Evolutionary conservation across 371 early-diverging fungal genomes (phyloP).

Genomic region (Saksenaea oblongispora): DNA sequence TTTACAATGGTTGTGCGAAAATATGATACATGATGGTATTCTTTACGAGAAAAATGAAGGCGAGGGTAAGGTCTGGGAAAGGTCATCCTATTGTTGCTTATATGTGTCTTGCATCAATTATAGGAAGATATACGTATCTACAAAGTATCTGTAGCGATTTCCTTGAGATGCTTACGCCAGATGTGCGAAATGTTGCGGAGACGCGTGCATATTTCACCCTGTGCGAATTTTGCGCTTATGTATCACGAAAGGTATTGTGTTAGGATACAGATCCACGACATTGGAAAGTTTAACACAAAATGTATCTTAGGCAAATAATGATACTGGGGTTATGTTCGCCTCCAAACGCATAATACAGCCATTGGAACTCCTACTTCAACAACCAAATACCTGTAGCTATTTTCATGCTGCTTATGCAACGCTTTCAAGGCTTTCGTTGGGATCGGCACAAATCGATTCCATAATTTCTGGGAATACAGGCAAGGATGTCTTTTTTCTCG

Average conservation of each 20-base stretch:
- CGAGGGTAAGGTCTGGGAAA: slow-evolving; percentile 14
- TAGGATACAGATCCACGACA: background rate
- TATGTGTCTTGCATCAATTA: slow-evolving; percentile 6
- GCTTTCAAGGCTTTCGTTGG: slow-evolving; percentile 30
- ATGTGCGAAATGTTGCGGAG: slow-evolving; percentile 19
- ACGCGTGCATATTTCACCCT: slow-evolving; percentile 37
- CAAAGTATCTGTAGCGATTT: slow-evolving; percentile 24
- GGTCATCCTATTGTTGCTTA: background rate
- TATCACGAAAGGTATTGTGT: slow-evolving; percentile 30
- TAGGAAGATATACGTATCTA: slow-evolving; percentile 20
- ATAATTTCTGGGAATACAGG: slow-evolving; percentile 20
- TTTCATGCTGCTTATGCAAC: slow-evolving; percentile 38
- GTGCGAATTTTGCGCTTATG: slow-evolving; percentile 44
- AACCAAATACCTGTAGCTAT: slow-evolving; percentile 11
- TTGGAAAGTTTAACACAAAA: no score
- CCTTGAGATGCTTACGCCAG: slow-evolving; percentile 15
- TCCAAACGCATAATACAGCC: slow-evolving; percentile 31
- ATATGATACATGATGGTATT: slow-evolving; percentile 33
- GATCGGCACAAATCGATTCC: slow-evolving; percentile 33
- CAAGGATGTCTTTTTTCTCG: slow-evolving; percentile 7
- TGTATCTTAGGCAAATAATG: slow-evolving; percentile 22
- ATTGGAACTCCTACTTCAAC: slow-evolving; percentile 12
- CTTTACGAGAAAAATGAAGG: slow-evolving; percentile 31
- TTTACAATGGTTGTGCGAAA: slow-evolving; percentile 25
- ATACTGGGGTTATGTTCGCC: slow-evolving; percentile 27